These are phyloP conservation scores for Bipolaris gigantea DNA, from an alignment of 2,329 filamentous ascomycete species.

Conservation along the genomic window DNA sequence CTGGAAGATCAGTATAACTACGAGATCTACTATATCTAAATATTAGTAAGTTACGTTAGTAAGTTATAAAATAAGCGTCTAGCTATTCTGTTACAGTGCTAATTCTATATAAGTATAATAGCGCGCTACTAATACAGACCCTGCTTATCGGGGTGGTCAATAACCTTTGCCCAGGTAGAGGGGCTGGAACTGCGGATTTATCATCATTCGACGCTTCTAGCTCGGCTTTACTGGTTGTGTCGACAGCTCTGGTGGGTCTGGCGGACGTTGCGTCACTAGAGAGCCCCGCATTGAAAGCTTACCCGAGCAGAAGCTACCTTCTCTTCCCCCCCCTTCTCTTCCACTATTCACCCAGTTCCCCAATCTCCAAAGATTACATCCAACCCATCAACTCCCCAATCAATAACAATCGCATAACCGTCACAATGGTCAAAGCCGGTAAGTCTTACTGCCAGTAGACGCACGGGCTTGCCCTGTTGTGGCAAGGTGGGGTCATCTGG, in stretches of 20 bases:
- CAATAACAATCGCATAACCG: conserved; percentile 47
- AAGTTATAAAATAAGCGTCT: too few species aligned
- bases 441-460: conserved; percentile 50
- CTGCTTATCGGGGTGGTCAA: too few species aligned
- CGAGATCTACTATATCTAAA: too few species aligned
- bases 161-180: too few species aligned
- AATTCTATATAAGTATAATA: too few species aligned
- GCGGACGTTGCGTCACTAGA: conserved; percentile 37
- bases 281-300: conserved; percentile 40
- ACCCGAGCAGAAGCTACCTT: conserved; percentile 7
- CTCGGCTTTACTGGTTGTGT: conserved; percentile 14
- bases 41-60: too few species aligned
- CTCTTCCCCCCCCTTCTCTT: conserved; percentile 8
- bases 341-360: conserved; percentile 7
- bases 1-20: too few species aligned
- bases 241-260: conserved; percentile 21
- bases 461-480: conserved; percentile 24
- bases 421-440: conserved; percentile 99
- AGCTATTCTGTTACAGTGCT: too few species aligned
- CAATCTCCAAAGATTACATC: conserved; percentile 1
- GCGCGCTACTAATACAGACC: too few species aligned
- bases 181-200: conserved; percentile 27
- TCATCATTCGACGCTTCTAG: conserved; percentile 37
- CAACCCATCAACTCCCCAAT: conserved; percentile 12
- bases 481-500: conserved; percentile 46